phyloP scores from a whole-genome alignment of 2,329 filamentous ascomycete species.

The Arthrinium phaeospermum region DNA sequence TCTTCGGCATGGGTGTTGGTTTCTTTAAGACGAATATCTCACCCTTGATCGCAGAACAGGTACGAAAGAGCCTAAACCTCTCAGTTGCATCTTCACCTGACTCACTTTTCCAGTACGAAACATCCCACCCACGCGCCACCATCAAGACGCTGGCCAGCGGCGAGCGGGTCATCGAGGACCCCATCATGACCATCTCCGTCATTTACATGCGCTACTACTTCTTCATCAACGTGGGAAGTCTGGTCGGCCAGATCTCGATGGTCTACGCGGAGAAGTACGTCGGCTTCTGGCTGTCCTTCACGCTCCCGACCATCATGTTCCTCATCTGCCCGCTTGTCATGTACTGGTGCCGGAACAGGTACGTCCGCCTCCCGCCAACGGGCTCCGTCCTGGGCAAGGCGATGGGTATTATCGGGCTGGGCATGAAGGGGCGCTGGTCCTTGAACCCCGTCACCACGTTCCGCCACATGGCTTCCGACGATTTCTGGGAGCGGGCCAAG shows the following conservation, averaged over 20 bases:
- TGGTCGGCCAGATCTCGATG: conserved; percentile 67
- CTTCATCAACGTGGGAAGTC: conserved; percentile 71
- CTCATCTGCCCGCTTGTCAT: conserved; percentile 66
- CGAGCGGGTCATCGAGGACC: conserved; percentile 66
- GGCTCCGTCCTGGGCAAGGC: conserved; percentile 58
- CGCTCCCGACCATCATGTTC: conserved; percentile 72
- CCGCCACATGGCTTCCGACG: conserved; percentile 45
- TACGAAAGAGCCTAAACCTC: neutral
- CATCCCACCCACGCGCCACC: conserved; percentile 52
- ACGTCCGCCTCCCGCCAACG: conserved; percentile 61
- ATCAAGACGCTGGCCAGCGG: conserved; percentile 57
- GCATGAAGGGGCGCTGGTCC: conserved; percentile 68
- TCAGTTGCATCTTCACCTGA: neutral
- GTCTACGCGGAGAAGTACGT: conserved; percentile 77
- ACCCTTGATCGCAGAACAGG: conserved; percentile 66
- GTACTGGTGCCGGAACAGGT: conserved; percentile 62
- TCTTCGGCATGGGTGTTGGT: conserved; percentile 68
- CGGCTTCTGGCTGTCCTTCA: conserved; percentile 75
- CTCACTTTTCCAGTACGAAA: conserved; percentile 38
- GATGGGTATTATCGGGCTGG: conserved; percentile 62
- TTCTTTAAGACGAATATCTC: conserved; percentile 73
- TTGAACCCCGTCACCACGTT: conserved; percentile 57
- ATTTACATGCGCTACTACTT: conserved; percentile 71
- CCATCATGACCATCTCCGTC: conserved; percentile 59
- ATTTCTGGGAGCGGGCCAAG: conserved; percentile 72